Percentiles rank a stretch among this genome's conserved stretches.
phyloP scores from a whole-genome alignment of 306 rosid genomes.

The Senna tora region DNA sequence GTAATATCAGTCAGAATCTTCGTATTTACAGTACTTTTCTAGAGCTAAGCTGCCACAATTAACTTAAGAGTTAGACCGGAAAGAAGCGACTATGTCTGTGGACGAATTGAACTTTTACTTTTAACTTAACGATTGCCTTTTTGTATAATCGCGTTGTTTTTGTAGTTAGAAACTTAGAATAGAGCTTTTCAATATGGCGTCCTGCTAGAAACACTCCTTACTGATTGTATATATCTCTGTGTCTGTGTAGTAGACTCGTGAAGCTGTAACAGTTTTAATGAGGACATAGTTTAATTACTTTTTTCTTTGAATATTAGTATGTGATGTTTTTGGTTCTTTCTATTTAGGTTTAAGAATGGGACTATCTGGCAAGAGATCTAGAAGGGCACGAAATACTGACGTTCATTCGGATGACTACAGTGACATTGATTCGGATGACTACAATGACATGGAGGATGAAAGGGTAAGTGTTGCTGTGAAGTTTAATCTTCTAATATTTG shows the following conservation, averaged over 20 bases:
- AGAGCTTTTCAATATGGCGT: not conserved
- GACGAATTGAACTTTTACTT: not conserved
- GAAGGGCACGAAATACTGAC: conserved; percentile 32
- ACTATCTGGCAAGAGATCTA: conserved; percentile 47
- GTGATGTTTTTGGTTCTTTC: not conserved
- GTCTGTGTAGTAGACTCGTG: not conserved
- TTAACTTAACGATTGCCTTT: not conserved
- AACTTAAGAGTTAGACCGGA: not conserved
- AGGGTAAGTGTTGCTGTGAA: conserved; percentile 38
- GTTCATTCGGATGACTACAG: conserved; percentile 46
- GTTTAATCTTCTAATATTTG: not conserved
- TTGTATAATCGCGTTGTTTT: not conserved
- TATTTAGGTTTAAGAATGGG: conserved; percentile 44
- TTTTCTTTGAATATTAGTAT: not conserved
- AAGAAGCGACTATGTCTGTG: not conserved
- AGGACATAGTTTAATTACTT: not conserved
- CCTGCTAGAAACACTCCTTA: not conserved
- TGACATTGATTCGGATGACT: conserved; percentile 49
- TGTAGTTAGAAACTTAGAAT: not conserved
- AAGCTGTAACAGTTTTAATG: not conserved
- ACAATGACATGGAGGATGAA: conserved; percentile 40
- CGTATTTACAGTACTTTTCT: not conserved
- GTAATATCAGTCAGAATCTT: not conserved
- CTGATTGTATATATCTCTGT: not conserved
- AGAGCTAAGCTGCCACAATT: not conserved